phyloP scores from a whole-genome alignment of 2,329 filamentous ascomycete species.

The Clarireedia homoeocarpa region DNA sequence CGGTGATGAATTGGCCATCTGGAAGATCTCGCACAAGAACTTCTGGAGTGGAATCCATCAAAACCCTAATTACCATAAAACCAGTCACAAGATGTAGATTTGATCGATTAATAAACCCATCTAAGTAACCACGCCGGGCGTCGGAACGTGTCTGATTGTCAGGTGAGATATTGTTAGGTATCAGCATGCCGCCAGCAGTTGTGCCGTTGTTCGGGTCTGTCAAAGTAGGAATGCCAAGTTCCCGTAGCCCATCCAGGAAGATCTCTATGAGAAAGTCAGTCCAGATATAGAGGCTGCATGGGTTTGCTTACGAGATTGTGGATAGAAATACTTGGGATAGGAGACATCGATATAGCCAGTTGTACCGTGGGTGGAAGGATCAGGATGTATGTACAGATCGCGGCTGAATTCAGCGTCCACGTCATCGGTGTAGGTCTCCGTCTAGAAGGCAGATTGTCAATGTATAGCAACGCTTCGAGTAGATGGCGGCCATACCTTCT shows the following conservation, averaged over 20 bases:
- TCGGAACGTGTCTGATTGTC: conserved; percentile 35
- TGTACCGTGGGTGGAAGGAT: conserved; percentile 28
- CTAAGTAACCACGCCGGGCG: conserved; percentile 35
- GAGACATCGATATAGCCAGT: conserved; percentile 33
- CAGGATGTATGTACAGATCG: conserved; percentile 25
- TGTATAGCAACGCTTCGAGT: background rate
- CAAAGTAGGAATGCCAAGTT: conserved; percentile 32
- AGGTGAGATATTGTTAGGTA: conserved; percentile 33
- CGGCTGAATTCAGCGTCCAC: conserved; percentile 18
- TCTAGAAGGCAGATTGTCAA: conserved; percentile 15
- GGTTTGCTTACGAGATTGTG: conserved; percentile 31
- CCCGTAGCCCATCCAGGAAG: conserved; percentile 32
- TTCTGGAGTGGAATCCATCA: conserved; percentile 18
- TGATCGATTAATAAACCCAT: conserved; percentile 29
- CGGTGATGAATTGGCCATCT: conserved; percentile 21
- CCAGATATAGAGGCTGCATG: background rate
- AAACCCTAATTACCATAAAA: conserved; percentile 33
- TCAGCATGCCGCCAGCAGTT: conserved; percentile 31
- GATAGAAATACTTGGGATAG: conserved; percentile 34
- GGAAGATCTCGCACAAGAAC: conserved; percentile 7
- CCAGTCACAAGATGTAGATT: conserved; percentile 35
- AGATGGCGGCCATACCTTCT: conserved; percentile 24
- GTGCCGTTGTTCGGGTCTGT: conserved; percentile 33
- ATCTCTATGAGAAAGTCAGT: conserved; percentile 24
- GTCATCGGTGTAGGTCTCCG: conserved; percentile 31